Base-by-base conservation (phyloP, 2,329 filamentous ascomycete genomes). In the Venturiaceae sp. region DNA sequence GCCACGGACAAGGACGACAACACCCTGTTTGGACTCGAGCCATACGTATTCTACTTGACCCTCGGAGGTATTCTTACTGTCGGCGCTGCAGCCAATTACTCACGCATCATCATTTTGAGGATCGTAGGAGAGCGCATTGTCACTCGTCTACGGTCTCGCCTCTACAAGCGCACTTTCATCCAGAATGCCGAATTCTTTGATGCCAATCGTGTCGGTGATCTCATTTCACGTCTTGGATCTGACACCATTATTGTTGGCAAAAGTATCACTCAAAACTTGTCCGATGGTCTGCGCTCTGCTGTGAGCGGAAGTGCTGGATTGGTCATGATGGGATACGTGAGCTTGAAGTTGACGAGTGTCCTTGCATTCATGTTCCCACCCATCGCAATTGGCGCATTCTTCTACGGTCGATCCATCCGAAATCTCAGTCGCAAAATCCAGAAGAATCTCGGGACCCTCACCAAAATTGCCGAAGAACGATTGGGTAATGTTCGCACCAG, bases 171-270 rank as follows among this genome's bases (percentile, higher is more conserved):
- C 63, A 99, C 94, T 0, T 95, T 95, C 66, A 82, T 94, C n/a
- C 94, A 99, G 71, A 94, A 99, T 71, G 94, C 94, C 60, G 94
- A 97, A 68, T 99, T 99, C 76, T 99, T 99, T 68, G 94, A 99
- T 70, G 94, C 94, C 39, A 99, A 99, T 74, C 83, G 94, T 28
- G 92, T 96, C 28, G 94, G 94, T 70, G 94, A 99, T 70, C 77
- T 99, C 65, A 96, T 99, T 67, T 97, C 92, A 37, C 87, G 95
- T 37, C 83, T 99, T 50, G 92, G 92, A 67, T 95, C 92, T 2
- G 95, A 99, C 71, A 96, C 94, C 0, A 90, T 97, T 68, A 95
- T 99, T 67, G 94, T 99, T 58, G 94, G 92, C 69, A 99, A 99
- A 75, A 96, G 91, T 67, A 96, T 99, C 63, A 99, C 94, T 0